A percentile compares a stretch with the other conserved stretches of the same genome.
Conservation (phyloP, 768 basidiomycete species). For the Neoboletus brunneissimus region DNA sequence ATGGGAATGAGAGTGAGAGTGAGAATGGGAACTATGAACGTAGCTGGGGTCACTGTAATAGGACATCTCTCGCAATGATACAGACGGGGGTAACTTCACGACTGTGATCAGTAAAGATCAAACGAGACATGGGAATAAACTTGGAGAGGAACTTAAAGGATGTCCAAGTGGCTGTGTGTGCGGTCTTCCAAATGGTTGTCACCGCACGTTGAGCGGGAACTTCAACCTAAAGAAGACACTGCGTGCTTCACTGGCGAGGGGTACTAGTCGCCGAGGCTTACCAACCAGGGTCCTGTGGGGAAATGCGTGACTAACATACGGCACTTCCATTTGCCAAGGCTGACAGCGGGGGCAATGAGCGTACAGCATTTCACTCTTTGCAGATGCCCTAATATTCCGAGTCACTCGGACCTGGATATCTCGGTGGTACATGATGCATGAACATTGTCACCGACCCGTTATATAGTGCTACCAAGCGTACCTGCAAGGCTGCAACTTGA, state of each 20-base stretch:
- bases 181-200: neutral
- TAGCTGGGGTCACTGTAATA: constrained; percentile 20
- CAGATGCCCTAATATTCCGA: neutral
- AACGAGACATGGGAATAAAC: constrained; percentile 6
- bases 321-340: neutral
- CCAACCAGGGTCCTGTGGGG: neutral
- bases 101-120: constrained; percentile 1
- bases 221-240: neutral
- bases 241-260: neutral
- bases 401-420: neutral
- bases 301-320: neutral
- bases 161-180: constrained; percentile 18
- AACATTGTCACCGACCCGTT: neutral
- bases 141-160: constrained; percentile 13
- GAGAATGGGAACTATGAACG: constrained; percentile 11
- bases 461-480: neutral
- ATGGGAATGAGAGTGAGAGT: constrained; percentile 8
- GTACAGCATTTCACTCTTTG: neutral
- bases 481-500: neutral
- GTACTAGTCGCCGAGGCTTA: neutral
- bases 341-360: constrained; percentile 4
- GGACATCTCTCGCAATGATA: constrained; percentile 16
- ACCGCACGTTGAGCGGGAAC: neutral
- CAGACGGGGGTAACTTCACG: neutral
- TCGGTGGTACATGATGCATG: too few species aligned